A percentile compares a stretch with the other conserved stretches of the same genome.
phyloP scores from a whole-genome alignment of 2,329 filamentous ascomycete species.

The Scortechinia acanthostroma region DNA sequence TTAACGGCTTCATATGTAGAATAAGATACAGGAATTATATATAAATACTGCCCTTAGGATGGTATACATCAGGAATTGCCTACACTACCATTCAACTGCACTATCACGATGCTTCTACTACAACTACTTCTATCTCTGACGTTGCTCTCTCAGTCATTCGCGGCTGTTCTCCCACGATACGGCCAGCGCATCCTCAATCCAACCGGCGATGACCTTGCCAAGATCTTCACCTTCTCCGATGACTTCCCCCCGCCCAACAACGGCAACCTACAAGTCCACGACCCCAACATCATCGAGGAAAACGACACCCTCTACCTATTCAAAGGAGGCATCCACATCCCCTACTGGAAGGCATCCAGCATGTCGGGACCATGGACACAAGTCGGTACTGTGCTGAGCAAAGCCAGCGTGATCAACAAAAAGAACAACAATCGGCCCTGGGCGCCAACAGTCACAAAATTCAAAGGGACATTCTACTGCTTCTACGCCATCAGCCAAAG shows the following conservation, averaged over 20 bases:
- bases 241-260: slow-evolving; percentile 1
- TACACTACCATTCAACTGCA: too few species aligned
- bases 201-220: neutral
- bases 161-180: neutral
- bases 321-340: slow-evolving; percentile 16
- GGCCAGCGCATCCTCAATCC: neutral
- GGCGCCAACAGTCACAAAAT: slow-evolving; percentile 20
- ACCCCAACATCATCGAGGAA: slow-evolving; percentile 19
- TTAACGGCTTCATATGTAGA: too few species aligned
- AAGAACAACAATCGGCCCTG: slow-evolving; percentile 17
- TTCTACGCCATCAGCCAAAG: slow-evolving; percentile 19
- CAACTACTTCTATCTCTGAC: neutral
- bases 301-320: slow-evolving; percentile 21
- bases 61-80: too few species aligned
- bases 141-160: neutral
- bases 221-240: neutral
- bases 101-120: too few species aligned
- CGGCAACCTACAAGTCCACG: slow-evolving; percentile 12
- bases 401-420: slow-evolving; percentile 17
- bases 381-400: slow-evolving; percentile 17
- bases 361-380: slow-evolving; percentile 21
- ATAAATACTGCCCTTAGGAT: too few species aligned
- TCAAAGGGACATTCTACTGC: slow-evolving; percentile 21
- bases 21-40: too few species aligned
- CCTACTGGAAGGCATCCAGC: slow-evolving; percentile 12